phyloP scores from a whole-genome alignment of 148 eudicot genomes.

The Beta vulgaris region DNA sequence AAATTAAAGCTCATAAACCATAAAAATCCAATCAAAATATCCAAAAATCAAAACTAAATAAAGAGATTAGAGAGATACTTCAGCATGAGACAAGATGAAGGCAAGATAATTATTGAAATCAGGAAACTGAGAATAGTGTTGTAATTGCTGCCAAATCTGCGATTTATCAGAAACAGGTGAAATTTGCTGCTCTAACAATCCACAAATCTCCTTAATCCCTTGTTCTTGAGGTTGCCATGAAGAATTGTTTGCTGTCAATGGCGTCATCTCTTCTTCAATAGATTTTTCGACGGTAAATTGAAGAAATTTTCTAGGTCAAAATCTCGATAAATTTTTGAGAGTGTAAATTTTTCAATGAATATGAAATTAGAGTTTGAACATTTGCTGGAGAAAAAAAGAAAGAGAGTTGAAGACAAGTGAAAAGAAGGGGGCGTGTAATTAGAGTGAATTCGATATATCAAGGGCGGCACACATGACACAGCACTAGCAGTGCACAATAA shows the following conservation, averaged over 20 bases:
- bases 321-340: too few relatives aligned
- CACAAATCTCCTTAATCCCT: constrained; percentile 82
- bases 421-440: too few relatives aligned
- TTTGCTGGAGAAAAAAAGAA: too few relatives aligned
- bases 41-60: not conserved
- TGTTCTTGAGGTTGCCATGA: constrained; percentile 92
- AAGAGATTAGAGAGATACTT: constrained; percentile 37
- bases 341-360: too few relatives aligned
- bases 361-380: too few relatives aligned
- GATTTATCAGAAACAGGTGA: constrained; percentile 74
- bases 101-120: constrained; percentile 95
- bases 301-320: not conserved
- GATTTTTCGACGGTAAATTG: too few relatives aligned
- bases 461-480: too few relatives aligned
- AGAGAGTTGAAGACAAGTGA: too few relatives aligned
- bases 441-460: too few relatives aligned
- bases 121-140: constrained; percentile 82
- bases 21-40: not conserved
- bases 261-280: constrained; percentile 23
- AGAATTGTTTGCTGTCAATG: constrained; percentile 34
- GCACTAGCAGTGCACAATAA: too few relatives aligned
- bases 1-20: not conserved
- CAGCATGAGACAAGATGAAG: constrained; percentile 78
- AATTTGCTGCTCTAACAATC: constrained; percentile 79
- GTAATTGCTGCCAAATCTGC: constrained; percentile 78